Conservation (phyloP, 2,329 filamentous ascomycete genomes). For the Diaporthe vaccinii region DNA sequence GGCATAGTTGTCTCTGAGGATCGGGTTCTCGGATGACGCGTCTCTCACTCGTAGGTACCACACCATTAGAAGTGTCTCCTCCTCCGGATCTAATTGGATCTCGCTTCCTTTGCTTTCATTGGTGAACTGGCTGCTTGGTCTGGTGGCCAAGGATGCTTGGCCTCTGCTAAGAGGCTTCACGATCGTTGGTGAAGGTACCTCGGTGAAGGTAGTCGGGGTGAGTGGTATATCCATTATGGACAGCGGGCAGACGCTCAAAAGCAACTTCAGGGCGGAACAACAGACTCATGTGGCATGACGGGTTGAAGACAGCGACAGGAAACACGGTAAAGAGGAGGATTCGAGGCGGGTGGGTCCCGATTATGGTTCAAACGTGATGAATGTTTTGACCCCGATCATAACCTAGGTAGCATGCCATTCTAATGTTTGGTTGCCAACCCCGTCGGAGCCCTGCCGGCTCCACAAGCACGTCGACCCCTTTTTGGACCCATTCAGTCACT, state of each 20-base stretch:
- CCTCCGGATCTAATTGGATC: slow-evolving; percentile 23
- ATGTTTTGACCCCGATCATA: background rate
- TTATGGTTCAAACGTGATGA: background rate
- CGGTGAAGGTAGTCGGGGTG: background rate
- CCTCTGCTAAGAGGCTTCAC: slow-evolving; percentile 24
- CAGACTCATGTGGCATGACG: background rate
- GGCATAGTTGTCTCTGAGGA: slow-evolving; percentile 43
- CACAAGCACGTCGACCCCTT: slow-evolving; percentile 18
- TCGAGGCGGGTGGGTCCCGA: background rate
- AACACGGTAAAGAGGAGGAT: background rate
- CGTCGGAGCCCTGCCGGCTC: slow-evolving; percentile 1
- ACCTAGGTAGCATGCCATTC: background rate
- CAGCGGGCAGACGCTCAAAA: background rate
- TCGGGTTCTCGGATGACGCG: slow-evolving; percentile 33
- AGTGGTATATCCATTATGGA: slow-evolving; percentile 7
- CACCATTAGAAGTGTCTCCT: slow-evolving; percentile 19
- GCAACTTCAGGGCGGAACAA: background rate
- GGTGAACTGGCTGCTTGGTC: slow-evolving; percentile 8
- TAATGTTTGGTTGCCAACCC: slow-evolving; percentile 3
- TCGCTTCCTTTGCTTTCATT: background rate
- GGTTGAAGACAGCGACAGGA: background rate
- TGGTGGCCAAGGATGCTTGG: background rate
- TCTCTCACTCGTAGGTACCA: slow-evolving; percentile 36
- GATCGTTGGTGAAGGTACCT: background rate
- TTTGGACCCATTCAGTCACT: slow-evolving; percentile 7